Conservation (phyloP, 768 basidiomycete species). For the Auricularia sp. region DNA sequence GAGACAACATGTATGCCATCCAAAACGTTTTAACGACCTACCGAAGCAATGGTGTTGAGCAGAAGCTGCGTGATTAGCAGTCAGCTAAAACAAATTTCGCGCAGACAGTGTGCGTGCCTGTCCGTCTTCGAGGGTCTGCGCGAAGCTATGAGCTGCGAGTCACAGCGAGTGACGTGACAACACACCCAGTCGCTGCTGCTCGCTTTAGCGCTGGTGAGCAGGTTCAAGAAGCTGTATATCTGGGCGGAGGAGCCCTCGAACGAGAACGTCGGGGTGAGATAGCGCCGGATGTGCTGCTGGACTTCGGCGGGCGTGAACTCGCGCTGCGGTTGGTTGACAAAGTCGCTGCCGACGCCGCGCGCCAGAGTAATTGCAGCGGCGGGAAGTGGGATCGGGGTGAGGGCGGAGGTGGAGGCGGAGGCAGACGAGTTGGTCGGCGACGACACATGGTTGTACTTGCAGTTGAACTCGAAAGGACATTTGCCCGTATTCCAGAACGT, state of each 20-base stretch:
- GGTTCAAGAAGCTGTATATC: slow-evolving; percentile 34
- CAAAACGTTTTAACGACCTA: slow-evolving; percentile 13
- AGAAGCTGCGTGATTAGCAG: slow-evolving; percentile 24
- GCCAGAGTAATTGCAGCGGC: background rate
- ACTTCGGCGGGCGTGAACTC: slow-evolving; percentile 35
- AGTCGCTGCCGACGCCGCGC: background rate
- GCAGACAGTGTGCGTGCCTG: slow-evolving; percentile 25
- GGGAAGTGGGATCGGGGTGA: background rate
- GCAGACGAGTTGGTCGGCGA: background rate
- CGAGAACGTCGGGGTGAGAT: slow-evolving; percentile 31
- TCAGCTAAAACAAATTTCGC: too few species aligned
- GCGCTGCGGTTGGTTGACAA: background rate
- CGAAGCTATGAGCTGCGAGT: background rate
- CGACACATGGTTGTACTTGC: slow-evolving; percentile 7
- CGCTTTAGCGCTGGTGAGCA: slow-evolving; percentile 9
- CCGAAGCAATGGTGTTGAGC: slow-evolving; percentile 27
- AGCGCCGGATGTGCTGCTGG: slow-evolving; percentile 34
- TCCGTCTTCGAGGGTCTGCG: slow-evolving; percentile 37
- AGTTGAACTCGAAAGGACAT: slow-evolving; percentile 29
- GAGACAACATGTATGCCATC: background rate
- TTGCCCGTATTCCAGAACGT: slow-evolving; percentile 31
- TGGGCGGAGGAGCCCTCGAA: slow-evolving; percentile 30
- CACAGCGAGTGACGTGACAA: slow-evolving; percentile 13
- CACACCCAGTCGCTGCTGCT: slow-evolving; percentile 15
- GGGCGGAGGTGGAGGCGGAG: background rate